phyloP scores from a whole-genome alignment of 140 eudicot genomes.

The Flaveria floridana region DNA sequence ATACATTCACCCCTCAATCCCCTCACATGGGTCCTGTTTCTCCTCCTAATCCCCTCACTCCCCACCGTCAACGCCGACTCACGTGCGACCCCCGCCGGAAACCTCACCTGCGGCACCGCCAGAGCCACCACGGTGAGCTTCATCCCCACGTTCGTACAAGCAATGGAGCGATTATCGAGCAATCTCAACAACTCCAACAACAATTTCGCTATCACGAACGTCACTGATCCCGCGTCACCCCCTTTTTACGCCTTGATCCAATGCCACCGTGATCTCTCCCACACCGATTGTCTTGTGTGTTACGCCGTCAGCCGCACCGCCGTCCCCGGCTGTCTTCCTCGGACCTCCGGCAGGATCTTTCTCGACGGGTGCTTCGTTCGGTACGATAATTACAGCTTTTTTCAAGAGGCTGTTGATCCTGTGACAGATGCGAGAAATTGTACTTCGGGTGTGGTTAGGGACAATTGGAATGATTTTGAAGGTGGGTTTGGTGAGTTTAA shows the following conservation, averaged over 20 bases:
- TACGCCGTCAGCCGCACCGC: slow-evolving; percentile 79
- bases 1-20: neutral
- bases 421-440: slow-evolving; percentile 42
- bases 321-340: slow-evolving; percentile 71
- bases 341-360: slow-evolving; percentile 49
- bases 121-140: slow-evolving; percentile 34
- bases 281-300: slow-evolving; percentile 72
- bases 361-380: slow-evolving; percentile 80
- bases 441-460: slow-evolving; percentile 5
- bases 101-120: slow-evolving; percentile 43
- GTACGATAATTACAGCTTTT: slow-evolving; percentile 56
- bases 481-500: slow-evolving; percentile 32
- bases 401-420: slow-evolving; percentile 41
- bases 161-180: slow-evolving; percentile 55
- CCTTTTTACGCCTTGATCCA: slow-evolving; percentile 60
- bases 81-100: slow-evolving; percentile 47
- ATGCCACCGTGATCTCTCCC: slow-evolving; percentile 59
- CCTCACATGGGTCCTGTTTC: slow-evolving; percentile 23
- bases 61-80: slow-evolving; percentile 45
- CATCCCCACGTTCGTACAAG: slow-evolving; percentile 51
- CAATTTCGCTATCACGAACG: slow-evolving; percentile 41
- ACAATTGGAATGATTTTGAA: slow-evolving; percentile 1
- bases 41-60: neutral
- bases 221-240: neutral
- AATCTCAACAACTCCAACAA: slow-evolving; percentile 24